Conservation (phyloP, 2,329 filamentous ascomycete genomes). For the Sclerotinia glacialis region DNA sequence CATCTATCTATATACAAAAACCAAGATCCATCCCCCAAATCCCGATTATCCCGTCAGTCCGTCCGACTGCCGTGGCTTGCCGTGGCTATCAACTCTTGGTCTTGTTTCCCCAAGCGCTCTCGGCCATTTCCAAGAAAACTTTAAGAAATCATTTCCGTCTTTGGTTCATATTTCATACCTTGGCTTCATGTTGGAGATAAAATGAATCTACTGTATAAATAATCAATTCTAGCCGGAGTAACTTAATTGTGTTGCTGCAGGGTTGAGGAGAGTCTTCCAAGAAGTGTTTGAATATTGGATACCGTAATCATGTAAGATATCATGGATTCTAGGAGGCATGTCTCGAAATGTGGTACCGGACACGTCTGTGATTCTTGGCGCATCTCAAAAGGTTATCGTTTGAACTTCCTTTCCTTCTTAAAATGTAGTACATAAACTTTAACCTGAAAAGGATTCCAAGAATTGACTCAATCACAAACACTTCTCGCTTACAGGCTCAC, state of each 20-base stretch:
- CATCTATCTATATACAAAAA: neutral
- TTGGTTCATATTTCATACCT: neutral
- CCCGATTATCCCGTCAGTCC: neutral
- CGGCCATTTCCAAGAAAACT: neutral
- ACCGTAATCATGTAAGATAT: neutral
- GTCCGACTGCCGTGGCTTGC: neutral
- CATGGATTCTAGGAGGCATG: neutral
- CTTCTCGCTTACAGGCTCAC: neutral
- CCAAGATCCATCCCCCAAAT: neutral
- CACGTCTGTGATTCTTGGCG: neutral
- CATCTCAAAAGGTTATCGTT: neutral
- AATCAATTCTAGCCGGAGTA: neutral
- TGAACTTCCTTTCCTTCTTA: neutral
- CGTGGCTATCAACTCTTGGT: constrained; percentile 9
- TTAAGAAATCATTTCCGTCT: neutral
- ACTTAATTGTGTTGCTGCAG: neutral
- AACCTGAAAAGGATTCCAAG: neutral
- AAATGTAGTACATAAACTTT: neutral
- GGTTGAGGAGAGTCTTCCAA: neutral
- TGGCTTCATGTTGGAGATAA: neutral
- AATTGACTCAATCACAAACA: neutral
- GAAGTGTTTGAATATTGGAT: neutral
- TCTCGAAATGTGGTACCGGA: neutral
- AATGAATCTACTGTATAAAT: neutral
- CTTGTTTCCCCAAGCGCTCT: constrained; percentile 3